Base-by-base conservation (phyloP, 2,329 filamentous ascomycete species). In the Pleoardoris graminearum region DNA sequence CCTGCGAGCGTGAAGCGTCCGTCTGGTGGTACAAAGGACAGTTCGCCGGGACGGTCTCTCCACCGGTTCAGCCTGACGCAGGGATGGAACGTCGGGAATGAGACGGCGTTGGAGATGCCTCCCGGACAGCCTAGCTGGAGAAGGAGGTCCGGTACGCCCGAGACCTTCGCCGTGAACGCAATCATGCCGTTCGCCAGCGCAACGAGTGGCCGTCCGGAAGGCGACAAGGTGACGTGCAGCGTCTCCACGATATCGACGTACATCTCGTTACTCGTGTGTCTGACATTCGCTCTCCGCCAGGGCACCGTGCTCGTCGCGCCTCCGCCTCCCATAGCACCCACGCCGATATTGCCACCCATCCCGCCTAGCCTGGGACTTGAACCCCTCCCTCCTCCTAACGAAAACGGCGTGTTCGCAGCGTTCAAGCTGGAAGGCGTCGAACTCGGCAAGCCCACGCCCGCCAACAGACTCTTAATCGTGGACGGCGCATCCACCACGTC, bases 181-280 rank as follows among this genome's bases (percentile, higher is more conserved):
- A 99, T 93, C 4, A 91, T 95, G 14, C 94, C 94, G 63, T 94
- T 89, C 12, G 91, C 89, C 59, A 96, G 87, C 3, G 94, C 93
- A 7, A 90, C 86, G 19, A 99, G 80, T 1, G 93, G 88, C 12
- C 91, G 83, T 4, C 94, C 94, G 0, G 92, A 97, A 0, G 94
- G 94, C 0, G 94, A 91, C 36, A 97, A 82, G 0, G 89, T 96
- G 35, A 97, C 90, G 1, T 86, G 85, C 0, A 99, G 79, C 1
- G 90, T 91, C 77, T 99, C 94, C 55, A 99, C 85, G 11, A 99
- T 85, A 71, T 99, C 94, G 51, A 96, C 93, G 71, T 97, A 97
- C 61, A 99, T 81, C 74, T 99, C 94, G 74, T 97, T 99, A 50
- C 90, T 96, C 3, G 93, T 97, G 73, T 99, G 94, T 14, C 92